phyloP scores from a whole-genome alignment of 2,329 filamentous ascomycete species.

The Penicillium sp. region DNA sequence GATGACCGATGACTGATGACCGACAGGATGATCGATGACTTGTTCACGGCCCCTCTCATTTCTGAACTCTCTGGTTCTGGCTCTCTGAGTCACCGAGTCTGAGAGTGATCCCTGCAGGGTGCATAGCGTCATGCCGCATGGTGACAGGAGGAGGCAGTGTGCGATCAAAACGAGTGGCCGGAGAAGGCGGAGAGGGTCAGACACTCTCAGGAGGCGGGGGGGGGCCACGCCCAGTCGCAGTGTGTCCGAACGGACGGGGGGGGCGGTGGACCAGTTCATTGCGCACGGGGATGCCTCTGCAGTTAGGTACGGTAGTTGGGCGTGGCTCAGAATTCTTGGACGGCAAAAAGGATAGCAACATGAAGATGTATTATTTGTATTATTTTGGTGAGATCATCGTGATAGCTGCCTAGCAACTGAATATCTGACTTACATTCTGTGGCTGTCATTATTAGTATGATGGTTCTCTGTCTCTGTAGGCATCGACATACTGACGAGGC shows the following conservation, averaged over 20 bases:
- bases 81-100: constrained; percentile 25
- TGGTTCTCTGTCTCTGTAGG: background rate
- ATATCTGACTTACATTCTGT: background rate
- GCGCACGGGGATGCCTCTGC: constrained; percentile 1
- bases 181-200: constrained; percentile 8
- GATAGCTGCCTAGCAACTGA: background rate
- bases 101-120: constrained; percentile 25
- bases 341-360: background rate
- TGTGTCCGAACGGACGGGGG: background rate
- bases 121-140: constrained; percentile 31
- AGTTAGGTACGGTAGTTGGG: background rate
- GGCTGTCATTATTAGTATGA: background rate
- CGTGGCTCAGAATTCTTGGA: background rate
- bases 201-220: too few relatives aligned
- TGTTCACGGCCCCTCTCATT: constrained; percentile 8
- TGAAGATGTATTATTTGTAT: background rate
- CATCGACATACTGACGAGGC: background rate
- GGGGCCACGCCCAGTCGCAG: constrained; percentile 8
- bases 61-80: too few relatives aligned
- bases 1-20: background rate
- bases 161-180: background rate
- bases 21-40: constrained; percentile 10
- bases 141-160: constrained; percentile 10
- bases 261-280: constrained; percentile 15
- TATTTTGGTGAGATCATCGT: background rate